Evolutionary conservation across 306 rosid genomes (phyloP).

Genomic region (Quercus gilva): DNA sequence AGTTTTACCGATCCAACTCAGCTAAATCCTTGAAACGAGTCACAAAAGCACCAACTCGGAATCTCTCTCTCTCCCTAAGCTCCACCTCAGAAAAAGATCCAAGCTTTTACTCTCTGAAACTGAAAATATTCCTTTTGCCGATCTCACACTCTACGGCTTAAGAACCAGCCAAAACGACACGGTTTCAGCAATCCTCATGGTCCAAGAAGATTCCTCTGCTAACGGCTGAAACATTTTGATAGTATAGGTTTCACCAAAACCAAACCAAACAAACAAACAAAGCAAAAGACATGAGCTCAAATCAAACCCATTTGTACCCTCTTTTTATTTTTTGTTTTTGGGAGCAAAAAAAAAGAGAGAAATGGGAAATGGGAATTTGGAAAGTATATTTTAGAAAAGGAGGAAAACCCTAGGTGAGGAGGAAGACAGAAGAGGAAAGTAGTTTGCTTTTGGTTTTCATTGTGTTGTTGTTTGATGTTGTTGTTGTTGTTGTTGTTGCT

Average conservation of each 20-base stretch:
- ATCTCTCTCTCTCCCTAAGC: not conserved
- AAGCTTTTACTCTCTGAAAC: not conserved
- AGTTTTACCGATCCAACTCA: conserved; percentile 16
- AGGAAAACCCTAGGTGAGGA: conserved; percentile 33
- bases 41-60: conserved; percentile 5
- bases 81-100: not conserved
- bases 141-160: conserved; percentile 26
- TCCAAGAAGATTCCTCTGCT: conserved; percentile 18
- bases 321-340: not conserved
- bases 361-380: not conserved
- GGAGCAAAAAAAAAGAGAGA: not conserved
- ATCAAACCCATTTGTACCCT: not conserved
- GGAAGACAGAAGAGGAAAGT: conserved; percentile 19
- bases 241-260: conserved; percentile 21
- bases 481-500: conserved; percentile 19
- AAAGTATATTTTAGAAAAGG: not conserved
- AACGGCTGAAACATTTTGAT: conserved; percentile 30
- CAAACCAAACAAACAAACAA: not conserved
- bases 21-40: conserved; percentile 9
- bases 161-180: conserved; percentile 30
- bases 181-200: conserved; percentile 44
- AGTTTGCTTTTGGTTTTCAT: conserved; percentile 7
- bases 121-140: not conserved
- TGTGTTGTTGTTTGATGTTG: not conserved
- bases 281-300: not conserved